Conservation (phyloP, 306 rosid genomes). For the Inga laurina region DNA sequence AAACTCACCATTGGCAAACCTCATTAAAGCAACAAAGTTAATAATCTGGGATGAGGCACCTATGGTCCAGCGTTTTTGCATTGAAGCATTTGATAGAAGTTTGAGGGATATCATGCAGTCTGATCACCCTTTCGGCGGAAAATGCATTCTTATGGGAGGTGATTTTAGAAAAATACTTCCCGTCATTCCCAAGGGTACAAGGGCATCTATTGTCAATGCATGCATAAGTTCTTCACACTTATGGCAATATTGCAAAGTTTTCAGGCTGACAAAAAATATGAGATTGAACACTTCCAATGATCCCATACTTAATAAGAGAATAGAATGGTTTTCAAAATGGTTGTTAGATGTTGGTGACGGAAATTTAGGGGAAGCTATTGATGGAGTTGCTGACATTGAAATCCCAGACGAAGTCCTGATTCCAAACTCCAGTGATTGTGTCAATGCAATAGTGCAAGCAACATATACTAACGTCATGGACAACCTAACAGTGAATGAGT, state of each 20-base stretch:
- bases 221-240: not conserved
- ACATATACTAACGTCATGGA: too few species aligned
- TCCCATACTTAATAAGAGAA: too few species aligned
- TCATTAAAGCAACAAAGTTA: not conserved
- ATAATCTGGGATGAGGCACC: not conserved
- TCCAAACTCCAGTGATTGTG: too few species aligned
- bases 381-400: too few species aligned
- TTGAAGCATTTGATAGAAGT: not conserved
- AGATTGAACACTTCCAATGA: too few species aligned
- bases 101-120: not conserved
- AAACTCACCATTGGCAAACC: not conserved
- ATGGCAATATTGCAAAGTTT: not conserved
- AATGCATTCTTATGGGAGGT: not conserved
- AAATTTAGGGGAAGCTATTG: too few species aligned
- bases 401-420: too few species aligned
- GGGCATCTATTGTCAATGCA: not conserved
- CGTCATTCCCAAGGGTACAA: not conserved
- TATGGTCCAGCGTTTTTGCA: not conserved
- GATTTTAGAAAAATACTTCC: not conserved
- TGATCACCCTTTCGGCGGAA: not conserved
- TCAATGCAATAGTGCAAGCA: too few species aligned
- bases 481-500: too few species aligned
- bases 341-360: too few species aligned
- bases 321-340: too few species aligned
- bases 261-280: not conserved